Base-by-base conservation (phyloP, 768 basidiomycete genomes). In the Hericium alpestre region DNA sequence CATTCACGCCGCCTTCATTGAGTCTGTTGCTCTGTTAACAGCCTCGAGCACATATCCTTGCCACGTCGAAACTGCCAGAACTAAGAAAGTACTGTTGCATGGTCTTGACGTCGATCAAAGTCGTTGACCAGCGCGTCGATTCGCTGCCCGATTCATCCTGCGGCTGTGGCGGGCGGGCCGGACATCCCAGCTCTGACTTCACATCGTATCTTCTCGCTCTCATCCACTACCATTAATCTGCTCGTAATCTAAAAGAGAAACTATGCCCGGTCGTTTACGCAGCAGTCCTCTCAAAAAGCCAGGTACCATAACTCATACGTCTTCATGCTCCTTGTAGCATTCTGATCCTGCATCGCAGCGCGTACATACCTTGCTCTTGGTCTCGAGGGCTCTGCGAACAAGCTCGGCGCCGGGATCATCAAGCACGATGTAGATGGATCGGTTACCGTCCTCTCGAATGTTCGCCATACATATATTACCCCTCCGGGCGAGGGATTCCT, bases 401-500 rank as follows among this genome's bases (percentile, higher is more conserved):
- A 99, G 70, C 79, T 99, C 37, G 96, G 96, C 11, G 90, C 87
- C 18, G 96, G 96, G 10, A 76, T 98, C 51, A 90, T 98, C 70
- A 81, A 81, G 63, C 96, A 99, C 67, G 75, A 77, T 16, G 75
- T 81, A 22, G 79, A 91, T 68, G 85, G 86, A 22, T 80, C 83
- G 37, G 81, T 86, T 1, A 73, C 75, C 22, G 90, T 97, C 13
- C 78, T 97, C 6, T 89, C 93, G 22, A 99, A 99, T 65, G 77
- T 97, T 60, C 81, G 96, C 61, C 96, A 97, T 65, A 99, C 96
- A n/a, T 97, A 98, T 69, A 90, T 98, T 63, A 98, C 96, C 2
- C 96, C 96, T 5, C 92, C 95, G 3, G 96, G 96, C 2, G 93
- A 98, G 73, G 96, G 96, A 0, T 99, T 99, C 67, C 83, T 95